Evolutionary conservation across 1,139 yeast species (phyloP).

Genomic region (Diutina catenulata): DNA sequence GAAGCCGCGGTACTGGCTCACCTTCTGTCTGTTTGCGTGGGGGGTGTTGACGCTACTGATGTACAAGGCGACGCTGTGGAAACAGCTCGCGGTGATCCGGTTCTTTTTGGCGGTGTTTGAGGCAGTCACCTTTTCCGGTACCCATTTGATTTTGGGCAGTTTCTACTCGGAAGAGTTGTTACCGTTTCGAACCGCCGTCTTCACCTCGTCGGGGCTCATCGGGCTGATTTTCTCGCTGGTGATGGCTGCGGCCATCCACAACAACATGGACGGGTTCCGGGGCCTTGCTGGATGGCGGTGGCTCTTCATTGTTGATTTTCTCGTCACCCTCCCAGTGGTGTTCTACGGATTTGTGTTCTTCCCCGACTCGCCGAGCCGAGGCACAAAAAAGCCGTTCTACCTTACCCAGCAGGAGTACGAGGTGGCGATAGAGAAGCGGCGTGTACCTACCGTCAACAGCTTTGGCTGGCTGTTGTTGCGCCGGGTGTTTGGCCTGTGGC

Average conservation of each 20-base stretch:
- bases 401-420: conserved; percentile 24
- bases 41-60: conserved; percentile 2
- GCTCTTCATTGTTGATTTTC: conserved; percentile 18
- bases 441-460: conserved; percentile 20
- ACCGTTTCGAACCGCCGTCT: conserved; percentile 37
- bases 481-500: conserved; percentile 45
- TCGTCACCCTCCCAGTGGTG: conserved; percentile 7
- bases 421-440: conserved; percentile 26
- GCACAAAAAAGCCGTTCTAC: conserved; percentile 13
- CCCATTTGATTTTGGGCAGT: conserved; percentile 1
- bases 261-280: conserved; percentile 18
- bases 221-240: conserved; percentile 36
- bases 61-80: conserved; percentile 21
- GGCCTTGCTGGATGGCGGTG: conserved; percentile 30
- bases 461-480: conserved; percentile 32
- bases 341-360: conserved; percentile 4
- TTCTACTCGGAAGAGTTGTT: conserved; percentile 23
- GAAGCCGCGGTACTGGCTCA: conserved; percentile 42
- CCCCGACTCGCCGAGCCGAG: conserved; percentile 5
- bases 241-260: conserved; percentile 24
- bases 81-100: conserved; percentile 29
- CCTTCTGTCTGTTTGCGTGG: conserved; percentile 23
- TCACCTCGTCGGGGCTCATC: conserved; percentile 39
- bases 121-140: conserved; percentile 4
- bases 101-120: conserved; percentile 5